Evolutionary conservation across 371 early-diverging fungal genomes (phyloP).

Genomic region (Mortierella sp.): DNA sequence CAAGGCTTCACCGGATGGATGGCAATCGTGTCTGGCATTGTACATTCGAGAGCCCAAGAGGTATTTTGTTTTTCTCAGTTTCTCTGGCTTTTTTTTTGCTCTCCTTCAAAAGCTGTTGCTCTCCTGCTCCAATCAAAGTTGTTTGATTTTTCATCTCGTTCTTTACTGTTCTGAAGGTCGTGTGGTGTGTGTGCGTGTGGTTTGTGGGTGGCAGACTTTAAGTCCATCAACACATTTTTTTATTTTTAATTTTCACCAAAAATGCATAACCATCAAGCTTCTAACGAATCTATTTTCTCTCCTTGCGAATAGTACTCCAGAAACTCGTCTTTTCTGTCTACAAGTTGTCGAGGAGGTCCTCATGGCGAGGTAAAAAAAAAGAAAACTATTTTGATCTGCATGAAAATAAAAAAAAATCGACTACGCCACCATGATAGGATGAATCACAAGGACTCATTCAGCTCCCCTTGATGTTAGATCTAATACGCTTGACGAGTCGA

Average conservation of each 20-base stretch:
- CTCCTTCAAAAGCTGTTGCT: conserved; percentile 11
- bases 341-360: conserved; percentile 87
- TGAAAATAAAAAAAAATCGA: neutral
- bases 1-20: conserved; percentile 83
- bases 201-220: neutral
- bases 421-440: conserved; percentile 28
- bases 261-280: no score
- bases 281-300: neutral
- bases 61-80: conserved; percentile 58
- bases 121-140: conserved; percentile 40
- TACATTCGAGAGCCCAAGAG: conserved; percentile 82
- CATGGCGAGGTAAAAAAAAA: conserved; percentile 64
- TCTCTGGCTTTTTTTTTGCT: conserved; percentile 5
- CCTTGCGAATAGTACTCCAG: conserved; percentile 68
- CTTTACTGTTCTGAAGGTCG: conserved; percentile 8
- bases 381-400: neutral
- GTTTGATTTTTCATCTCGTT: conserved; percentile 12
- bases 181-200: conserved; percentile 11
- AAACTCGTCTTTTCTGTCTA: conserved; percentile 87
- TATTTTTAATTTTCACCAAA: no score
- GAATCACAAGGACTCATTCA: conserved; percentile 34
- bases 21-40: conserved; percentile 87
- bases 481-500: conserved; percentile 65
- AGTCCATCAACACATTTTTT: no score
- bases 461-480: conserved; percentile 53